A percentile compares a stretch with the other conserved stretches of the same genome.
Evolutionary conservation across 148 eudicot genomes (phyloP).

Genomic region (Rhododendron ovatum): DNA sequence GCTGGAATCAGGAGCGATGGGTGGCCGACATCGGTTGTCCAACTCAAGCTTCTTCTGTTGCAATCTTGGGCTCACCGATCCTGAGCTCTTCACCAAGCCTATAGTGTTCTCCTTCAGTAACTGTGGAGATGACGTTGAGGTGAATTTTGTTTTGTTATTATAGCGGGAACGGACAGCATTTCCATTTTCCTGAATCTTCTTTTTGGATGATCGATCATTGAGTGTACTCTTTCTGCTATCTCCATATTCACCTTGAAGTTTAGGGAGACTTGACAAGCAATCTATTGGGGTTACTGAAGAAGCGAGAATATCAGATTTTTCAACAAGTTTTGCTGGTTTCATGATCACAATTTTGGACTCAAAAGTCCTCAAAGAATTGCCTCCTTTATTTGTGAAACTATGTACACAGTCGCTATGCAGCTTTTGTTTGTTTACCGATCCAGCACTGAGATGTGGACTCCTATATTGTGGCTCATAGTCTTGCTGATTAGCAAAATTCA

Average conservation of each 20-base stretch:
- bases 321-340: conserved; percentile 78
- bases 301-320: conserved; percentile 45
- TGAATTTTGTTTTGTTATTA: conserved; percentile 30
- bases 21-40: conserved; percentile 69
- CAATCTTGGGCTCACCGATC: conserved; percentile 72
- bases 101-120: conserved; percentile 36
- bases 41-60: conserved; percentile 65
- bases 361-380: conserved; percentile 24
- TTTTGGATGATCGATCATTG: conserved; percentile 26
- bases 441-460: conserved; percentile 25
- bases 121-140: conserved; percentile 36
- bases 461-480: not conserved
- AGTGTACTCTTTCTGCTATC: conserved; percentile 23
- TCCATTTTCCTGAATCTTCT: conserved; percentile 37
- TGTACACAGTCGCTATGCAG: conserved; percentile 14
- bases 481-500: conserved; percentile 16
- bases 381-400: conserved; percentile 28
- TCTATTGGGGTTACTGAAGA: conserved; percentile 54
- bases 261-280: conserved; percentile 40
- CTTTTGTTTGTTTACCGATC: conserved; percentile 31
- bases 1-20: conserved; percentile 61
- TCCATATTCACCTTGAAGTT: conserved; percentile 27
- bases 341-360: conserved; percentile 82
- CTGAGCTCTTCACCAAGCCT: conserved; percentile 37
- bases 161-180: conserved; percentile 28